phyloP scores from a whole-genome alignment of 495 filamentous ascomycete species.

The Lophiotrema nucula region DNA sequence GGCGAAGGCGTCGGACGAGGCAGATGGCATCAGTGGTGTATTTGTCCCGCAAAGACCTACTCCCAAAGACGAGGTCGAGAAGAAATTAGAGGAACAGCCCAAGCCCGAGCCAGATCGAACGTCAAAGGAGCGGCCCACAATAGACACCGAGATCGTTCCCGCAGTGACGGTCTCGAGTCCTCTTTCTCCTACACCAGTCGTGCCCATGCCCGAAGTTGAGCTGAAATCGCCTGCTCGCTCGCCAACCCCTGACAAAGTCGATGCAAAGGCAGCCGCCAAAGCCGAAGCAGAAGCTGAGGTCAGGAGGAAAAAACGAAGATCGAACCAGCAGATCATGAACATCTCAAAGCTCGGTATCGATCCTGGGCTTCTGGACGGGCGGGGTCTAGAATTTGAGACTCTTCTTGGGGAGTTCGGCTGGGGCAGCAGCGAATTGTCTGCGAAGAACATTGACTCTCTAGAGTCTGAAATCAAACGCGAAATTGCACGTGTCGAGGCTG shows the following conservation, averaged over 20 bases:
- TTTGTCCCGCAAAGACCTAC: conserved; percentile 23
- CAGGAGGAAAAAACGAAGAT: conserved; percentile 60
- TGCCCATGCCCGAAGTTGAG: conserved; percentile 8
- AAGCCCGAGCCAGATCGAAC: conserved; percentile 14
- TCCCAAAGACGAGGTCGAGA: conserved; percentile 28
- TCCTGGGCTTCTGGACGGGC: conserved; percentile 62
- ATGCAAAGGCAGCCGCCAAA: conserved; percentile 35
- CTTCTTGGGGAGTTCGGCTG: conserved; percentile 87
- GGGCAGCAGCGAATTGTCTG: conserved; percentile 70
- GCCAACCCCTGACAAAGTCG: conserved; percentile 42
- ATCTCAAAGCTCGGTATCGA: conserved; percentile 75
- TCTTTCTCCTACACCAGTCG: conserved; percentile 13
- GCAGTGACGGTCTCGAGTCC: conserved; percentile 39
- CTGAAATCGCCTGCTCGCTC: conserved; percentile 26
- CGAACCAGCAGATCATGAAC: conserved; percentile 75
- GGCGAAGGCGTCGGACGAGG: conserved; percentile 51
- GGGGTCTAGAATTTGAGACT: conserved; percentile 70
- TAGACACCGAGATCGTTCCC: conserved; percentile 35
- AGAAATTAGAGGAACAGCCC: conserved; percentile 9
- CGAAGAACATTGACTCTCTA: conserved; percentile 75
- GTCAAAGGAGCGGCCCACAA: conserved; percentile 20
- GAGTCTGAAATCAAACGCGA: conserved; percentile 82
- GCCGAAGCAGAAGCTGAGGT: conserved; percentile 44
- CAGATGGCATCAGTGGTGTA: conserved; percentile 85
- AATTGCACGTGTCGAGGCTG: conserved; percentile 84